Percentiles rank a stretch among this genome's conserved stretches.
Conservation (phyloP, 805 yeast species). For the Saccharomycopsis fibuligera region DNA sequence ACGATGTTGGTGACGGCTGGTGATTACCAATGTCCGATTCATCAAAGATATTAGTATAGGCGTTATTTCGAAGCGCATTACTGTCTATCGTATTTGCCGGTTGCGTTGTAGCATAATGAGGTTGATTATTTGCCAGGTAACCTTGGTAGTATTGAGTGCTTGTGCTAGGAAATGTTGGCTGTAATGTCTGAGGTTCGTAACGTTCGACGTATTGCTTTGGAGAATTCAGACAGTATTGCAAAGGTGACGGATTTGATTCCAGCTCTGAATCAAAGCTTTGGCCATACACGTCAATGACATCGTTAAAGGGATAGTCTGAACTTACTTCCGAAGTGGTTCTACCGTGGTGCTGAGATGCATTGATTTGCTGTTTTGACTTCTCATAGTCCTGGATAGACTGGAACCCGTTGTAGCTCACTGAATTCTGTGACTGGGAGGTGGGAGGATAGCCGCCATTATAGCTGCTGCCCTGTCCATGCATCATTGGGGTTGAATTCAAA, state of each 20-base stretch:
- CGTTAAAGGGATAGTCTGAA: background rate
- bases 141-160: background rate
- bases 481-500: no score
- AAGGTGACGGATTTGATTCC: background rate
- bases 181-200: background rate
- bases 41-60: background rate
- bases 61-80: background rate
- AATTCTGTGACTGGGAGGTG: no score
- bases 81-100: no score
- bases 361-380: background rate
- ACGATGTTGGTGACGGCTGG: background rate
- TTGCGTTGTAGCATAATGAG: no score
- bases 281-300: background rate
- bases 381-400: conserved; percentile 4
- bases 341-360: background rate
- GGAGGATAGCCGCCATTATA: no score
- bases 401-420: conserved; percentile 5
- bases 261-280: background rate
- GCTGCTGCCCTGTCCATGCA: no score
- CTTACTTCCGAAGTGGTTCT: background rate
- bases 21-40: no score
- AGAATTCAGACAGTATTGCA: no score
- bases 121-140: background rate
- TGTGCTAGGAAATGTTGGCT: background rate
- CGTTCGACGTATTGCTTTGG: background rate